phyloP scores from a whole-genome alignment of 129 eudicot genomes.

The Centrapalus pauciflorus region DNA sequence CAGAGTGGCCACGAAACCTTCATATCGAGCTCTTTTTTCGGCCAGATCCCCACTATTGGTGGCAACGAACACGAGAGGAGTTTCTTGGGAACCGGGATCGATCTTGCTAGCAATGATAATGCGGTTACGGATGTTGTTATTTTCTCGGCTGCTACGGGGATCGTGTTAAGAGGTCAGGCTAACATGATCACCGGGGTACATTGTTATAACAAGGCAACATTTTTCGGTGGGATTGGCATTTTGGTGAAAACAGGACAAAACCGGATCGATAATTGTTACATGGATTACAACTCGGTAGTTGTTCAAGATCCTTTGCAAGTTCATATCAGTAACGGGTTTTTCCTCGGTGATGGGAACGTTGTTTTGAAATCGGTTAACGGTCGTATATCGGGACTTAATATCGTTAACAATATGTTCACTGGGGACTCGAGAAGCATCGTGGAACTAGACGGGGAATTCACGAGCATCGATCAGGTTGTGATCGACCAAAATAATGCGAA shows the following conservation, averaged over 20 bases:
- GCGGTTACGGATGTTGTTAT: slow-evolving; percentile 60
- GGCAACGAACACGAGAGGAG: slow-evolving; percentile 43
- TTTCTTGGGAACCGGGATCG: slow-evolving; percentile 56
- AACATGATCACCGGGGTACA: slow-evolving; percentile 72
- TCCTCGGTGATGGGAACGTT: slow-evolving; percentile 70
- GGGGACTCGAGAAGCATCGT: slow-evolving; percentile 42
- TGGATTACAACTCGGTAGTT: slow-evolving; percentile 59
- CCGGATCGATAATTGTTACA: slow-evolving; percentile 44
- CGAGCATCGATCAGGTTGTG: slow-evolving; percentile 53
- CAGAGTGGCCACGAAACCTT: slow-evolving; percentile 72
- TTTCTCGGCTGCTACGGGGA: slow-evolving; percentile 58
- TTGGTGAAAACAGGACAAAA: slow-evolving; percentile 48
- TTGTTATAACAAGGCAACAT: slow-evolving; percentile 72
- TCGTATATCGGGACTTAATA: slow-evolving; percentile 41
- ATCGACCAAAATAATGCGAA: slow-evolving; percentile 51
- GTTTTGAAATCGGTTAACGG: slow-evolving; percentile 53
- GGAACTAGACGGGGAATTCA: slow-evolving; percentile 52
- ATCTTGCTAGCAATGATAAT: slow-evolving; percentile 58
- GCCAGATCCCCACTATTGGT: slow-evolving; percentile 59
- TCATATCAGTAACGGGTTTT: slow-evolving; percentile 47
- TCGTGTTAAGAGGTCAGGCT: slow-evolving; percentile 60
- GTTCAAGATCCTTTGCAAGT: slow-evolving; percentile 64
- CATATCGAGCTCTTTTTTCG: slow-evolving; percentile 50
- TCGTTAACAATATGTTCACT: slow-evolving; percentile 49
- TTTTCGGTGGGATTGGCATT: slow-evolving; percentile 67